These are phyloP conservation scores for Myxozyma melibiosi DNA, from an alignment of 805 yeast genomes.

Conservation along the genomic window DNA sequence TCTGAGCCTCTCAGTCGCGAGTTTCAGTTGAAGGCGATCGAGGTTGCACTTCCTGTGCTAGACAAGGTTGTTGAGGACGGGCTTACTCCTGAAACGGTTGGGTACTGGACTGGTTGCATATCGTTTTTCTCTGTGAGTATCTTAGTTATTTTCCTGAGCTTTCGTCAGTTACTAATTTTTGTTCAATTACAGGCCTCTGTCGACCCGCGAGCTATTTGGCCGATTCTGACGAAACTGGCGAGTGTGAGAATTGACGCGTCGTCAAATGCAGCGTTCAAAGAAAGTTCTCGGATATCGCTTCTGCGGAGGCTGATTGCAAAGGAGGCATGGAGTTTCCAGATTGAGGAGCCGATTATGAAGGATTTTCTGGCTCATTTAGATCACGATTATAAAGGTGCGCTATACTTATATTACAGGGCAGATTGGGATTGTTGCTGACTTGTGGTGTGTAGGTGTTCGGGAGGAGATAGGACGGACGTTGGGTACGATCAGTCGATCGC, in stretches of 20 bases:
- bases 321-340: constrained; percentile 58
- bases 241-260: constrained; percentile 52
- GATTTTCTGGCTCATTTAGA: constrained; percentile 50
- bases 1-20: constrained; percentile 39
- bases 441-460: constrained; percentile 67
- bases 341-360: constrained; percentile 44
- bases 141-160: constrained; percentile 6
- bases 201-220: constrained; percentile 58
- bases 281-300: constrained; percentile 62
- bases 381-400: constrained; percentile 50
- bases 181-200: constrained; percentile 45
- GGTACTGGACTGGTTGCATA: constrained; percentile 77
- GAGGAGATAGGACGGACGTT: constrained; percentile 65
- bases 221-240: constrained; percentile 50
- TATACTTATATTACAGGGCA: neutral
- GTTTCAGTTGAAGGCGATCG: constrained; percentile 18
- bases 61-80: constrained; percentile 53
- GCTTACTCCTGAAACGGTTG: constrained; percentile 70
- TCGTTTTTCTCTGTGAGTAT: constrained; percentile 55
- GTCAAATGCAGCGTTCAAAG: constrained; percentile 65
- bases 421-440: neutral
- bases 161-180: neutral
- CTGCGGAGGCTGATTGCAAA: constrained; percentile 54
- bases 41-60: constrained; percentile 45
- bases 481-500: constrained; percentile 49